These are phyloP conservation scores for Epipyxis sp. DNA, from an alignment of 108 stramenopile genomes.

Conservation along the genomic window DNA sequence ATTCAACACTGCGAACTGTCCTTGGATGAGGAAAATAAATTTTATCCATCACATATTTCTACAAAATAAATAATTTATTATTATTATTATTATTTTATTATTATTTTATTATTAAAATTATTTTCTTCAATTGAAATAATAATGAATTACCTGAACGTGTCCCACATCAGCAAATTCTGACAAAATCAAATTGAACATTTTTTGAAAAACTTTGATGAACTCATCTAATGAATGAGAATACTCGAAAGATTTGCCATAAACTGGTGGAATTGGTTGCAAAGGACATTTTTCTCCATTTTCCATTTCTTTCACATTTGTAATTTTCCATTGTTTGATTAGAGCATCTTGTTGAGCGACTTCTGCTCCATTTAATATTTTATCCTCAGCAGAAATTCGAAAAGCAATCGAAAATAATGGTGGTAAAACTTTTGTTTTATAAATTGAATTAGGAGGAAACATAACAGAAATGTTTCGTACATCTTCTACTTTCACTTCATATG, in stretches of 20 bases:
- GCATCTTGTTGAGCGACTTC: constrained; percentile 25
- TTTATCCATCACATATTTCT: constrained; percentile 58
- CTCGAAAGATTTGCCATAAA: constrained; percentile 36
- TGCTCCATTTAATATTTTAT: constrained; percentile 29
- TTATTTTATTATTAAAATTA: too few relatives aligned
- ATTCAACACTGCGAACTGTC: constrained; percentile 47
- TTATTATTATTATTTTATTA: too few relatives aligned
- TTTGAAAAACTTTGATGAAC: constrained; percentile 31
- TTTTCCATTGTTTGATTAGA: constrained; percentile 33
- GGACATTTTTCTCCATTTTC: constrained; percentile 32
- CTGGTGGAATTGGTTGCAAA: background rate
- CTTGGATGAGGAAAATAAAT: constrained; percentile 58
- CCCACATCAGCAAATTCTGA: constrained; percentile 30
- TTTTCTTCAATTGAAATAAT: too few relatives aligned
- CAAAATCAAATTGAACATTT: constrained; percentile 34
- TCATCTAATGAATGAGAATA: constrained; percentile 29
- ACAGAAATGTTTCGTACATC: constrained; percentile 1
- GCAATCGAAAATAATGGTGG: constrained; percentile 9
- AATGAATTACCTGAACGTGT: too few relatives aligned
- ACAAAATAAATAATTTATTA: too few relatives aligned
- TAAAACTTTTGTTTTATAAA: background rate
- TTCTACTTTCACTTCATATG: background rate
- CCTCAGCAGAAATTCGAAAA: constrained; percentile 16
- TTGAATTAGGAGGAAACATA: constrained; percentile 6
- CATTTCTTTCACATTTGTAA: constrained; percentile 13